Evolutionary conservation across 2,329 filamentous ascomycete species (phyloP).

Genomic region (Aspergillus clavatus): DNA sequence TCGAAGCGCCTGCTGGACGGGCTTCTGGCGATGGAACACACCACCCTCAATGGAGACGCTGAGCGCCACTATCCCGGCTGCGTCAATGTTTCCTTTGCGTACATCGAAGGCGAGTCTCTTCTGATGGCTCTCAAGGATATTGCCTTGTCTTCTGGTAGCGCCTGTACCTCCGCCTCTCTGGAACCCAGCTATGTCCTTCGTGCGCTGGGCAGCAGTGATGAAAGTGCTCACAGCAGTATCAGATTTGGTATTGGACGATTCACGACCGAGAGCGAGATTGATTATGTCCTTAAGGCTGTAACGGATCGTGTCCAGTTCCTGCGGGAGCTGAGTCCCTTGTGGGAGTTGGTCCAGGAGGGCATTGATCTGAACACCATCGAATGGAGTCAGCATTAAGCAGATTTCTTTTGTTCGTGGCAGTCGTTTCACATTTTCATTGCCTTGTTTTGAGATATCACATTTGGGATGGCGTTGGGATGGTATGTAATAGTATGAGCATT

Average conservation of each 20-base stretch:
- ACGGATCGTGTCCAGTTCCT: constrained; percentile 86
- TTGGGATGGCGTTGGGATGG: constrained; percentile 23
- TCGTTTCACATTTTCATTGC: too few species aligned
- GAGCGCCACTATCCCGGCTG: constrained; percentile 88
- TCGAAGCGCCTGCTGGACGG: constrained; percentile 80
- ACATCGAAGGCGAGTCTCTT: constrained; percentile 95
- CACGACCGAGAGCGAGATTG: constrained; percentile 90
- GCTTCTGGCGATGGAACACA: constrained; percentile 85
- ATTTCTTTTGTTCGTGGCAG: constrained; percentile 5
- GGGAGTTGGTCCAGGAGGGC: constrained; percentile 97
- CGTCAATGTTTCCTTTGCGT: constrained; percentile 97
- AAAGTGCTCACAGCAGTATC: constrained; percentile 96
- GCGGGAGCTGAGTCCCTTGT: constrained; percentile 88
- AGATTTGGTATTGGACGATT: constrained; percentile 96
- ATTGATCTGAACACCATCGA: constrained; percentile 93
- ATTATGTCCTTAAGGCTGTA: constrained; percentile 95
- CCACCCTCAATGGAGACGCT: constrained; percentile 80
- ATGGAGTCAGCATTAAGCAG: constrained; percentile 78
- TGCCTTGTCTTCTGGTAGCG: constrained; percentile 90
- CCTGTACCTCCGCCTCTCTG: constrained; percentile 92
- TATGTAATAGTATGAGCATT: constrained; percentile 18
- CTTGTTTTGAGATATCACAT: constrained; percentile 10
- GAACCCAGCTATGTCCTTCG: constrained; percentile 95
- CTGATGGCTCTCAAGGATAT: constrained; percentile 99
- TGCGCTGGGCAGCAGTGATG: constrained; percentile 91